Conservation (phyloP, 2,329 filamentous ascomycete species). For the Penicillium sp. region DNA sequence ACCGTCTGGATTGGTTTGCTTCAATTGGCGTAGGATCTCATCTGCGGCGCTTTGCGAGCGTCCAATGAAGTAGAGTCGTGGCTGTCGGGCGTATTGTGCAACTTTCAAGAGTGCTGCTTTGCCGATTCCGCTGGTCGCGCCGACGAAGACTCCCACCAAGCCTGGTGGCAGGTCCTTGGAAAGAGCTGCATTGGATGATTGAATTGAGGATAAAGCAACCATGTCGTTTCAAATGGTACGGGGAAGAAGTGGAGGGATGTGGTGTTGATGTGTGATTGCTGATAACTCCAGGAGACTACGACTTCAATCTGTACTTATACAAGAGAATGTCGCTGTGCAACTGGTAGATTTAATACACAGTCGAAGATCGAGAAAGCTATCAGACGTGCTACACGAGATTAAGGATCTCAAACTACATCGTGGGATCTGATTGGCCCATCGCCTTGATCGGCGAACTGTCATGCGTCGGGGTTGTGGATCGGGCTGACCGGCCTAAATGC, state of each 20-base stretch:
- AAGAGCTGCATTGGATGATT: background rate
- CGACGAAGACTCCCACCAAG: constrained; percentile 52
- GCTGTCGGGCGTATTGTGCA: constrained; percentile 41
- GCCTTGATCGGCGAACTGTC: background rate
- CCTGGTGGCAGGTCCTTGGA: background rate
- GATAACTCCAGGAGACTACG: background rate
- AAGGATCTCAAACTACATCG: background rate
- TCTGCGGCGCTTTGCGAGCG: constrained; percentile 40
- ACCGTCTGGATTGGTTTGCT: constrained; percentile 46
- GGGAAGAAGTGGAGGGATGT: background rate
- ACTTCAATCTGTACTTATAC: background rate
- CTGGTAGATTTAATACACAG: background rate
- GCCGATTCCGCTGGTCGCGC: constrained; percentile 59
- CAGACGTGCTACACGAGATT: background rate
- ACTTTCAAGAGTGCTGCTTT: constrained; percentile 52
- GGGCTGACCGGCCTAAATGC: background rate
- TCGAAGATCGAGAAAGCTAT: background rate
- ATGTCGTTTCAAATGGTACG: background rate
- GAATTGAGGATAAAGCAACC: background rate
- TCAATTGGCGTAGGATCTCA: constrained; percentile 46
- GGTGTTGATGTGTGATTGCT: no score
- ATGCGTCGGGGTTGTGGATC: background rate
- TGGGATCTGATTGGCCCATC: background rate
- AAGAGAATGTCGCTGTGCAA: no score
- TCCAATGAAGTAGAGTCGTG: constrained; percentile 56